A percentile compares a stretch with the other conserved stretches of the same genome.
Evolutionary conservation across 129 eudicot species (phyloP).

Genomic region (Flaveria linearis): DNA sequence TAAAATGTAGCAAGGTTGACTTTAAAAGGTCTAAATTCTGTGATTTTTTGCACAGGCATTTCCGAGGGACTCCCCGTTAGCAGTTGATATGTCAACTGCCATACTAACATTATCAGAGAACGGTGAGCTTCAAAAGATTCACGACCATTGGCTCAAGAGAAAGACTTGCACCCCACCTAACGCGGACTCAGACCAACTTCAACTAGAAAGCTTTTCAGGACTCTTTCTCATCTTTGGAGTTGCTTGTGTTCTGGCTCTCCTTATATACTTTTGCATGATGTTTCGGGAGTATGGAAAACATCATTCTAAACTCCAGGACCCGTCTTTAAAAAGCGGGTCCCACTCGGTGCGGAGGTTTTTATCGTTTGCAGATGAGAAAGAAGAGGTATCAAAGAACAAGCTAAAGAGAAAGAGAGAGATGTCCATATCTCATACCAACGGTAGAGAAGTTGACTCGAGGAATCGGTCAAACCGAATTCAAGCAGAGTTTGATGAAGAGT

Average conservation of each 20-base stretch:
- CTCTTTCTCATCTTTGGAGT: constrained; percentile 70
- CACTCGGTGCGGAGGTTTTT: constrained; percentile 54
- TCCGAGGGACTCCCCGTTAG: constrained; percentile 75
- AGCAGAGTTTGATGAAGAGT: constrained; percentile 36
- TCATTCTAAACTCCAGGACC: constrained; percentile 22
- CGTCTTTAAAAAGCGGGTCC: constrained; percentile 36
- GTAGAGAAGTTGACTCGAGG: constrained; percentile 37
- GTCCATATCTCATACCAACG: constrained; percentile 23
- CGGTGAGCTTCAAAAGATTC: constrained; percentile 74
- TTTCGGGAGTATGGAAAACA: constrained; percentile 45
- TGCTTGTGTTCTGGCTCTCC: constrained; percentile 64
- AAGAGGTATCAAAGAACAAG: constrained; percentile 47
- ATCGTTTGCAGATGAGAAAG: constrained; percentile 75
- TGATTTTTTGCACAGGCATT: constrained; percentile 54
- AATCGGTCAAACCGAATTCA: constrained; percentile 42
- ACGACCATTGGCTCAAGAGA: constrained; percentile 59
- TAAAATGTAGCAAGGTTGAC: background rate
- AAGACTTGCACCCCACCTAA: constrained; percentile 33
- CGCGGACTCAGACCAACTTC: constrained; percentile 58
- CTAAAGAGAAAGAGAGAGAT: constrained; percentile 62
- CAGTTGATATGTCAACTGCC: constrained; percentile 88
- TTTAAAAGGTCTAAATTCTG: background rate
- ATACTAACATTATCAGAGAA: constrained; percentile 65
- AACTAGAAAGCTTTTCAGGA: constrained; percentile 66
- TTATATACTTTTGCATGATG: constrained; percentile 46